A percentile compares a stretch with the other conserved stretches of the same genome.
These are phyloP conservation scores for Metroxylon sagu DNA, from an alignment of 176 grass and related monocot species.

Conservation along the genomic window DNA sequence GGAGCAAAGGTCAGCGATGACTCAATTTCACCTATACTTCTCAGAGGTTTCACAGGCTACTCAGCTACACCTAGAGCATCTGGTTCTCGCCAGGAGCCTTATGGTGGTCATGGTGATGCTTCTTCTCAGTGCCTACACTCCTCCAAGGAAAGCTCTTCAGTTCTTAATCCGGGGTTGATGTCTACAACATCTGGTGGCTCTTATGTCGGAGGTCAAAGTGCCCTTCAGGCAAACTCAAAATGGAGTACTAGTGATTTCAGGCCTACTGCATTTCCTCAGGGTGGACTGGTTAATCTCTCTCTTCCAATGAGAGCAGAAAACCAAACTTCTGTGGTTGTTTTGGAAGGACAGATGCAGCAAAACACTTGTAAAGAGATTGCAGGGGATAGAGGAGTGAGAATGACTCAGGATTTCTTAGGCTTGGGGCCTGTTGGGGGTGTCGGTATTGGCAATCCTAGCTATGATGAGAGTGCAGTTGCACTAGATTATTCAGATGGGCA, in stretches of 20 bases:
- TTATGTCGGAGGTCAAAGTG: slow-evolving; percentile 19
- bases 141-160: slow-evolving; percentile 28
- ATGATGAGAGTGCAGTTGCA: slow-evolving; percentile 21
- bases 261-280: slow-evolving; percentile 23
- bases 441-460: slow-evolving; percentile 35
- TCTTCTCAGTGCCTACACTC: slow-evolving; percentile 34
- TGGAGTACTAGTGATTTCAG: slow-evolving; percentile 26
- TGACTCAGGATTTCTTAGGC: slow-evolving; percentile 51
- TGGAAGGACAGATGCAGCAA: slow-evolving; percentile 24
- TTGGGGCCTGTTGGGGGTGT: slow-evolving; percentile 29
- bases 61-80: slow-evolving; percentile 18
- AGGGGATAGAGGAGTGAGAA: slow-evolving; percentile 28
- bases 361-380: slow-evolving; percentile 27
- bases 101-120: slow-evolving; percentile 29
- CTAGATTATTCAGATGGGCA: slow-evolving; percentile 47
- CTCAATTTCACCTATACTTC: slow-evolving; percentile 49
- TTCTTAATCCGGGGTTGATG: slow-evolving; percentile 30
- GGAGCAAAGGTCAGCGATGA: slow-evolving; percentile 53
- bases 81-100: not conserved
- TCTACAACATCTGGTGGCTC: slow-evolving; percentile 16
- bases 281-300: slow-evolving; percentile 30
- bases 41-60: slow-evolving; percentile 39
- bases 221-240: slow-evolving; percentile 30
- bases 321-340: slow-evolving; percentile 17
- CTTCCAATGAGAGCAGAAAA: slow-evolving; percentile 37